Evolutionary conservation across 495 filamentous ascomycete species (phyloP).

Genomic region (Beverwykella pulmonaria): DNA sequence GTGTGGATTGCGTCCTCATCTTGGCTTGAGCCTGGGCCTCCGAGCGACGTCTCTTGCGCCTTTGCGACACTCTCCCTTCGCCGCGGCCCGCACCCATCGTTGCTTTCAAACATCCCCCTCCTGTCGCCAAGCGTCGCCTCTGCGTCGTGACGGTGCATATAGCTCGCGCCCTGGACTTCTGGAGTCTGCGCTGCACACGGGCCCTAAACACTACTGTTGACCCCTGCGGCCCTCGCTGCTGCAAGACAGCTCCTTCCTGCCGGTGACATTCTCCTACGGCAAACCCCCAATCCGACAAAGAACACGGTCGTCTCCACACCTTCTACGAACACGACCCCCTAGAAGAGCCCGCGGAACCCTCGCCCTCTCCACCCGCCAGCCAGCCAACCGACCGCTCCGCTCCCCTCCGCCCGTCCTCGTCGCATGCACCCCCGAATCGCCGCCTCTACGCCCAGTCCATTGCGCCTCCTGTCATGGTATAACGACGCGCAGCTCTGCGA

Average conservation of each 20-base stretch:
- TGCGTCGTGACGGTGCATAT: neutral
- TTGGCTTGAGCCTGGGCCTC: no score
- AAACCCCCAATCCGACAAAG: slow-evolving; percentile 18
- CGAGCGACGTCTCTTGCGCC: neutral
- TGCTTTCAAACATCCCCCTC: neutral
- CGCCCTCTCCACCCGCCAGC: neutral
- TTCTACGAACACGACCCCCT: slow-evolving; percentile 2
- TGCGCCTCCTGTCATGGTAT: slow-evolving; percentile 26
- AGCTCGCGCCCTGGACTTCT: no score
- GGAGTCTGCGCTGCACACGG: neutral
- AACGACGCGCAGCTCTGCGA: slow-evolving; percentile 6
- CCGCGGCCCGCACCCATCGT: slow-evolving; percentile 21
- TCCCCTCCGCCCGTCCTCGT: neutral
- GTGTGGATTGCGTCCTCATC: neutral
- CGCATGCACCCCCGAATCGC: slow-evolving; percentile 16
- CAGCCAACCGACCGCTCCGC: neutral
- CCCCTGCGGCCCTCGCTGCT: slow-evolving; percentile 4
- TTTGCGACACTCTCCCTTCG: slow-evolving; percentile 28
- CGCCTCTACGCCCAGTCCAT: neutral
- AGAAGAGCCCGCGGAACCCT: slow-evolving; percentile 2
- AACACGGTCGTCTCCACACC: slow-evolving; percentile 1
- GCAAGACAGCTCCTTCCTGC: slow-evolving; percentile 13
- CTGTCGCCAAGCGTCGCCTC: slow-evolving; percentile 14
- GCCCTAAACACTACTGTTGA: neutral
- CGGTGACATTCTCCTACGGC: slow-evolving; percentile 10